phyloP scores from a whole-genome alignment of 768 basidiomycete species.

The Xanthoconium purpureum region DNA sequence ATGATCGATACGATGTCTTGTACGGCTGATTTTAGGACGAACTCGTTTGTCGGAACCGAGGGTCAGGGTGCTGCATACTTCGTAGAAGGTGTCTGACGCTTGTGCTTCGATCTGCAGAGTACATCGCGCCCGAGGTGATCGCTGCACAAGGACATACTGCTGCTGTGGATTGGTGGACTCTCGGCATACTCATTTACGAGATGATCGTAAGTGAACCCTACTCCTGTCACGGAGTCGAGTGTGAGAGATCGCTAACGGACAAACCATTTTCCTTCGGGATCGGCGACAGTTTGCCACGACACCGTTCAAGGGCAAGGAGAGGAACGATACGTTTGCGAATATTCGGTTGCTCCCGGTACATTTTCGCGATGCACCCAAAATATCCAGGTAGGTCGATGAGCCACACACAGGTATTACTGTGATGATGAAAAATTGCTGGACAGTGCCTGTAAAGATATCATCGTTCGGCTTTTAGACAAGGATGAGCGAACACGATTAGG shows the following conservation, averaged over 20 bases:
- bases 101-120: constrained; percentile 55
- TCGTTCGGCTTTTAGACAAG: constrained; percentile 87
- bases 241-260: constrained; percentile 34
- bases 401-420: background rate
- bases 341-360: constrained; percentile 83
- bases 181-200: constrained; percentile 97
- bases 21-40: constrained; percentile 96
- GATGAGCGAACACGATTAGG: constrained; percentile 85
- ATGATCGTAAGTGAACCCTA: constrained; percentile 79
- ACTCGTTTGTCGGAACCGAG: constrained; percentile 99
- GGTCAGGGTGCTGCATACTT: constrained; percentile 47
- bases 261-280: constrained; percentile 16
- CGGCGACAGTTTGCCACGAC: constrained; percentile 86
- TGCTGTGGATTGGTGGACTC: constrained; percentile 99
- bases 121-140: constrained; percentile 99
- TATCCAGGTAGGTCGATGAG: constrained; percentile 56
- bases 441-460: constrained; percentile 86
- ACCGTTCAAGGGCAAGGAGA: constrained; percentile 95
- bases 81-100: constrained; percentile 15
- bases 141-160: constrained; percentile 95
- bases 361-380: constrained; percentile 83
- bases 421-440: constrained; percentile 9
- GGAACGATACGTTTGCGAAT: constrained; percentile 94
- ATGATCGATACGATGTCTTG: constrained; percentile 96
- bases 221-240: constrained; percentile 18